A percentile compares a stretch with the other conserved stretches of the same genome.
Conservation (phyloP, 2,329 filamentous ascomycete genomes). For the Claviceps purpurea region DNA sequence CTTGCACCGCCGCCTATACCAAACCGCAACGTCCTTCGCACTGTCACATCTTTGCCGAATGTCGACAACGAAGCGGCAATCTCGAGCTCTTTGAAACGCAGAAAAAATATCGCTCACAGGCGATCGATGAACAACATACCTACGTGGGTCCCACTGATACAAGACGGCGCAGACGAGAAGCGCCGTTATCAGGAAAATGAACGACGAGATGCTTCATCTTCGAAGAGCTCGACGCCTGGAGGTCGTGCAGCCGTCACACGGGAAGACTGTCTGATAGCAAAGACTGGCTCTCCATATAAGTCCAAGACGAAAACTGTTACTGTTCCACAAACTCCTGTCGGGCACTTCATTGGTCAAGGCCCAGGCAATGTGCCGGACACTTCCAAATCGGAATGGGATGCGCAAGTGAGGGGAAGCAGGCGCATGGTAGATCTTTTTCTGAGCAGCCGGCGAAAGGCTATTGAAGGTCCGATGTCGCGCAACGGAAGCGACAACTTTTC, state of each 20-base stretch:
- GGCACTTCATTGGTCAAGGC: background rate
- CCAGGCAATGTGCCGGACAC: background rate
- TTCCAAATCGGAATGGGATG: constrained; percentile 12
- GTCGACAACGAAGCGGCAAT: background rate
- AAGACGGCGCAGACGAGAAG: constrained; percentile 11
- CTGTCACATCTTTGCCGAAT: background rate
- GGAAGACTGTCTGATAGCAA: constrained; percentile 9
- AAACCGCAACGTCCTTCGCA: constrained; percentile 1
- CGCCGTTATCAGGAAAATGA: constrained; percentile 11
- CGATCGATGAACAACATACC: constrained; percentile 14
- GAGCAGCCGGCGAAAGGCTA: constrained; percentile 31
- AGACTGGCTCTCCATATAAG: constrained; percentile 11
- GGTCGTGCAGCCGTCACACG: constrained; percentile 11
- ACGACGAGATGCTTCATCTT: constrained; percentile 10
- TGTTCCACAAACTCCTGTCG: constrained; percentile 1
- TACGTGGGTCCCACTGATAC: constrained; percentile 7
- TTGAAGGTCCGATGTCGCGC: constrained; percentile 19
- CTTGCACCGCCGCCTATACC: background rate
- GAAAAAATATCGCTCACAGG: constrained; percentile 10
- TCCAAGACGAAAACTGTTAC: background rate
- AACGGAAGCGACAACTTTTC: constrained; percentile 16
- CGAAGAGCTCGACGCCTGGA: constrained; percentile 17
- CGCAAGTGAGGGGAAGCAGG: constrained; percentile 30
- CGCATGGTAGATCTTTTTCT: constrained; percentile 43
- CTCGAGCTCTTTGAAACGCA: background rate